Evolutionary conservation across 2,329 filamentous ascomycete genomes (phyloP), one percentile per base, ranked within the genome.

Genomic region (Leptographium radiaticola): DNA sequence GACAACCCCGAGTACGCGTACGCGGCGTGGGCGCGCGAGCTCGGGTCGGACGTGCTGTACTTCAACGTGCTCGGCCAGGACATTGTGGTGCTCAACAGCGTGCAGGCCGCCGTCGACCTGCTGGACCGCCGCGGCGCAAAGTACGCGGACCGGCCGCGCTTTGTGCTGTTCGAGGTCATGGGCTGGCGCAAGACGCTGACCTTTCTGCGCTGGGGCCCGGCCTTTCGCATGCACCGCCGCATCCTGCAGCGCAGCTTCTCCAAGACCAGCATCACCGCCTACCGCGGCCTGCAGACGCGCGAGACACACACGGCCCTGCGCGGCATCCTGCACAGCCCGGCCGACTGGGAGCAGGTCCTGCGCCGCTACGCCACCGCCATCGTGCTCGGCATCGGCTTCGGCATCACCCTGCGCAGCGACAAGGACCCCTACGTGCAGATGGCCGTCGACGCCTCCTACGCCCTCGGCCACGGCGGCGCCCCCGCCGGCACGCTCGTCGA

Each of bases 351-450:
- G 39, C 61, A 48, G 5, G 59, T 64, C n/a, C 47, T 71, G 48
- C 58, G 65, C 10, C 65, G 68, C 1, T 73, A 71, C 43, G 63
- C 70, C 9, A 67, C 68, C 0, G 71, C 70, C 7, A 62, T 73
- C 25, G 68, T 73, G 0, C 60, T 74, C 15, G 61, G 65, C 6
- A 71, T 74, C 13, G 70, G 70, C 2, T 74, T 73, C 57, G 72
- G 72, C 9, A 65, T 74, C 48, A 61, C 59, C 4, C 65, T 73
- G 18, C 54, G 65, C 6, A 60, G 61, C 20, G 64, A 71, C 38
- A 49, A 63, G 20, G 68, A 73, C 57, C 67, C 68, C 1, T 71
- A 68, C 53, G 66, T 75, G 36, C 62, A 71, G 52, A 65, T 70
- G 56, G 69, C 69, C 39, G 49, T 51, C 16, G 59, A 59, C 42